Conservation (phyloP, 2,329 filamentous ascomycete species). For the Aspergillus quadrilineatus region DNA sequence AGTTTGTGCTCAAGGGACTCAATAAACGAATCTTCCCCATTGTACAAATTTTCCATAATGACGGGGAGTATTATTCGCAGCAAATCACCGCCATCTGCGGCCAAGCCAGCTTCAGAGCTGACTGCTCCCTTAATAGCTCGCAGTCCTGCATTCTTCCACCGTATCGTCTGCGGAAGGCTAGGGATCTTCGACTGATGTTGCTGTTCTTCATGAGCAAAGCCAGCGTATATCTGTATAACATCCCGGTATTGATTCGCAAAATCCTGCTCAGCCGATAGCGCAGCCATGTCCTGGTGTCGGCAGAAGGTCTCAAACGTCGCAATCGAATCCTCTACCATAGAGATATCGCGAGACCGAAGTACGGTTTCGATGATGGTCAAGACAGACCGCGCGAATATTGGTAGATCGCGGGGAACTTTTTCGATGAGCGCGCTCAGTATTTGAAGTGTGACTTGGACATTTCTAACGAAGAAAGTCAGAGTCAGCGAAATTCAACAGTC, state of each 20-base stretch:
- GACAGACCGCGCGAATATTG: conserved; percentile 81
- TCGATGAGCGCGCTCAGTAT: conserved; percentile 90
- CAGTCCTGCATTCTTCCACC: conserved; percentile 73
- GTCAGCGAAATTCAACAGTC: not conserved
- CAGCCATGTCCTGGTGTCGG: conserved; percentile 80
- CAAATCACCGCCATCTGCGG: conserved; percentile 72
- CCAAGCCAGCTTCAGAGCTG: conserved; percentile 75
- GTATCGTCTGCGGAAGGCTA: conserved; percentile 72
- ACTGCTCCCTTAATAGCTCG: conserved; percentile 80
- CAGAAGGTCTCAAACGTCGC: conserved; percentile 87
- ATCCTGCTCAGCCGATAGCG: conserved; percentile 78
- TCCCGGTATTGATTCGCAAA: conserved; percentile 81
- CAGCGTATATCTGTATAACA: conserved; percentile 75
- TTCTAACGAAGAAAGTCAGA: conserved; percentile 52
- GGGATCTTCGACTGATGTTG: conserved; percentile 49
- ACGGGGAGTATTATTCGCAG: conserved; percentile 77
- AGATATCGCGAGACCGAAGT: conserved; percentile 81
- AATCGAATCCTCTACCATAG: conserved; percentile 87
- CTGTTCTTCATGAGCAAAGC: conserved; percentile 68
- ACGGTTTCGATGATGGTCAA: conserved; percentile 81
- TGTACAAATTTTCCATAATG: conserved; percentile 82
- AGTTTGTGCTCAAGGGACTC: conserved; percentile 66
- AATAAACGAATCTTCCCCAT: conserved; percentile 61
- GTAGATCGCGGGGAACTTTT: conserved; percentile 85
- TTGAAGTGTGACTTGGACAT: conserved; percentile 91